Evolutionary conservation across 345 rosid genomes (phyloP), one percentile per base, ranked within the genome.

Genomic region (Turritis glabra): DNA sequence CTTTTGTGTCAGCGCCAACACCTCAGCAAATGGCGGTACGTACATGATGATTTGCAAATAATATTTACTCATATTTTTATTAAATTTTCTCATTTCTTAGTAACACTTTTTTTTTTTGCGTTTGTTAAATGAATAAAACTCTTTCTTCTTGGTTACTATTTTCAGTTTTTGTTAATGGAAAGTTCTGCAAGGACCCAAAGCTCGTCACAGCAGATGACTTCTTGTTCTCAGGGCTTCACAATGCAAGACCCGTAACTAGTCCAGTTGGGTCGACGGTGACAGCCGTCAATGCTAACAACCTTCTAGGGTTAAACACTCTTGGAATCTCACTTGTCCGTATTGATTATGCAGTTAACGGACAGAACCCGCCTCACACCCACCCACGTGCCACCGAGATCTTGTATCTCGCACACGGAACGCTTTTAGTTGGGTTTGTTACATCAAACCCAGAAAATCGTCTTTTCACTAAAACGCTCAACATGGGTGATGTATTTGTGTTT

Each of bases 371-470:
- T 33, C 82, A 79, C 62, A 73, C 52, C 2, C 82, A 79, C 7
- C 82, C 82, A 21, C 82, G 82, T 62, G 82, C 82, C 26, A 38
- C 79, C 1, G 82, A 79, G 69, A 56, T 69, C 40, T 38, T 79
- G 47, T 6, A 13, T 13, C 68, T 79, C 23, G 3, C 5, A 0
- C 3, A 69, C 13, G 82, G 82, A n/a, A 63, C 64, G 0, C 67
- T 79, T 32, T n/a, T 15, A 0, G 77, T 61, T 2, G 81, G 81
- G 0, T 78, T 78, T 51, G 64, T 78, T 19, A n/a, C 81, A 0
- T 74, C 79, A n/a, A 23, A 56, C 26, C 29, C 23, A 9, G 78
- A 75, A 7, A 75, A 75, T 0, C 79, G 79, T 0, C 67, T 75
- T 3, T 47, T 75, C 33, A 27, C 27, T 2, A 75, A 75, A 75